Base-by-base conservation (phyloP, 2,329 filamentous ascomycete genomes). In the Ceratocystis harringtonii region DNA sequence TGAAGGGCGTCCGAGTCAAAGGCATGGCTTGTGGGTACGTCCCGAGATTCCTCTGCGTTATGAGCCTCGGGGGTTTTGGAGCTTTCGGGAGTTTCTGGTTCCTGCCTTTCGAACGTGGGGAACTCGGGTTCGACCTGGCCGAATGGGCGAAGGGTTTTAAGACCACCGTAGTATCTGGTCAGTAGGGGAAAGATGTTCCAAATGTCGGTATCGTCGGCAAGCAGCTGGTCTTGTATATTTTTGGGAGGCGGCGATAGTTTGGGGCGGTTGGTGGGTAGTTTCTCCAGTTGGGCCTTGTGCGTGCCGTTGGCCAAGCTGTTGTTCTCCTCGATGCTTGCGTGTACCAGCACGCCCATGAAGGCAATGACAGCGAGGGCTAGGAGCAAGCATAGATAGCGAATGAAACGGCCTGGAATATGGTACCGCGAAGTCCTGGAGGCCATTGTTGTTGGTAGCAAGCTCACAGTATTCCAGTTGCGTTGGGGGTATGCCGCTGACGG, bases 141-240 rank as follows among this genome's bases (percentile, higher is more conserved):
- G 30, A 84, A 76, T 0, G 84, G 75, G 0, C 89, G 83, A 68
- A 99, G 72, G 0, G 82, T 87, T 69, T 86, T 81, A 67, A 99
- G 81, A 0, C 94, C 94, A 15, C 91, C 92, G 73, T 96, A 94
- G 73, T 96, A 99, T 68, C 92, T 82, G 68, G 86, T 87, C 68
- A 99, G 75, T 71, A 96, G 95, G 0, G 85, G 84, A 72, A 95
- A 97, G 8, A 81, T 83, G 73, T 95, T 89, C 91, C 92, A 97
- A 4, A 58, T 7, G 5, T 82, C 75, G 0, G 55, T 32, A n/a
- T 36, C 55, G 2, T 58, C 55, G 55, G 28, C 10, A 19, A 58
- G 55, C 28, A 58, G 17, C 28, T 58, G 28, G 15, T 58, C 55
- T 19, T 58, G 55, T 15, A 58, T 36, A 5, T 36, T n/a, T 25